Conservation (phyloP, 1,284 basidiomycete species). For the Heterobasidion occidentale region DNA sequence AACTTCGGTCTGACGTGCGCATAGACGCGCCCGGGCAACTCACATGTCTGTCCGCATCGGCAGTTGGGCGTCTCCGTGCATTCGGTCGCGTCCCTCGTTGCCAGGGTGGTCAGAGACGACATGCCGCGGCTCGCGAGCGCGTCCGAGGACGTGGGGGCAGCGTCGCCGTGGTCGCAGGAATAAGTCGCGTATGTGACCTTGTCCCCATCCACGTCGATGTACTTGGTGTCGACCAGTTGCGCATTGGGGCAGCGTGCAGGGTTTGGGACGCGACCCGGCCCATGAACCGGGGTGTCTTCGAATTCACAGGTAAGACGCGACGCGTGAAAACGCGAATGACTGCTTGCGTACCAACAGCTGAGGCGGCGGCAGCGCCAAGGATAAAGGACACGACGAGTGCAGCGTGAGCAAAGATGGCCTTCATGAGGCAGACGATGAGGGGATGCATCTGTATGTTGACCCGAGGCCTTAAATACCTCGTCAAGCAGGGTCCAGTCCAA, state of each 20-base stretch:
- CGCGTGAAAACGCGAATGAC: no score
- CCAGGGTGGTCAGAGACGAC: not conserved
- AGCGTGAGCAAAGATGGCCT: no score
- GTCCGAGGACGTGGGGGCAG: not conserved
- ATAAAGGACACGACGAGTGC: no score
- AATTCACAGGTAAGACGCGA: no score
- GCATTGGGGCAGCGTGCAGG: not conserved
- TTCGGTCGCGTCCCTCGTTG: not conserved
- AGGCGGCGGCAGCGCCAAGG: no score
- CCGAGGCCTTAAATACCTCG: not conserved
- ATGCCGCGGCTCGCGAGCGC: not conserved
- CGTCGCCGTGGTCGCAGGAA: not conserved
- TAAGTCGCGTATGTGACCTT: constrained; percentile 1
- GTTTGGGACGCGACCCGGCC: not conserved
- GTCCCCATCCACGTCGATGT: not conserved
- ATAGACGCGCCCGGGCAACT: not conserved
- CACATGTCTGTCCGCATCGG: constrained; percentile 1
- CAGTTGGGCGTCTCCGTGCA: constrained; percentile 1
- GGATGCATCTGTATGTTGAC: no score
- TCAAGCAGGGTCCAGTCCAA: not conserved
- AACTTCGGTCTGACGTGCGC: not conserved
- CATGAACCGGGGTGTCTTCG: not conserved
- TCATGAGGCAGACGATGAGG: no score
- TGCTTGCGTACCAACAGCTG: no score
- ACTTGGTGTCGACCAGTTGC: not conserved